A percentile compares a stretch with the other conserved stretches of the same genome.
phyloP scores from a whole-genome alignment of 371 early-diverging fungal species.

The Smittium culicis region DNA sequence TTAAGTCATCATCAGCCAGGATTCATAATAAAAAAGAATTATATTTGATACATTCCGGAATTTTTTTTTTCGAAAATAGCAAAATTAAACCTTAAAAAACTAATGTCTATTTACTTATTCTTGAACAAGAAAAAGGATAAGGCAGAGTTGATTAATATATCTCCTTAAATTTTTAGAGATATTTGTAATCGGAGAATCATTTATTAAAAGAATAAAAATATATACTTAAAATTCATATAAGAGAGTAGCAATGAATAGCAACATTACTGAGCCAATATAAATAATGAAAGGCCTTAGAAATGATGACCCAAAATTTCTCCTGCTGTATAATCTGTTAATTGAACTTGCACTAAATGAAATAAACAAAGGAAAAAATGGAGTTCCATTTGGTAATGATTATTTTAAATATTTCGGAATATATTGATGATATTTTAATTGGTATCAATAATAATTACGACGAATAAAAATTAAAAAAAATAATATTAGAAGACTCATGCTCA shows the following conservation, averaged over 20 bases:
- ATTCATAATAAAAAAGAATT: not conserved
- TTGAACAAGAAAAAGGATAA: conserved; percentile 6
- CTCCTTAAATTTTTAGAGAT: not conserved
- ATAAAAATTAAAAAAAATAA: not conserved
- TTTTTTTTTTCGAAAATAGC: conserved; percentile 1
- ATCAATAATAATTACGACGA: conserved; percentile 3
- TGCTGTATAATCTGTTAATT: conserved; percentile 13
- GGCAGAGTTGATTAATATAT: conserved; percentile 6
- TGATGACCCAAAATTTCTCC: conserved; percentile 12
- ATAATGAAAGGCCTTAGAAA: conserved; percentile 13
- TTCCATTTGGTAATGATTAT: not conserved
- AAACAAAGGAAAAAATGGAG: not conserved
- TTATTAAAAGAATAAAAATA: not conserved
- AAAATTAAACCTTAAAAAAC: not conserved
- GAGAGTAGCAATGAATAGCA: conserved; percentile 5
- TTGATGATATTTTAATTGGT: conserved; percentile 10
- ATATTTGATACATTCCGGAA: not conserved
- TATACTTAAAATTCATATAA: not conserved
- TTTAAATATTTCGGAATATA: conserved; percentile 7
- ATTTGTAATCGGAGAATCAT: conserved; percentile 2
- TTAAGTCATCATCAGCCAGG: not conserved
- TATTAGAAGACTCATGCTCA: conserved; percentile 4
- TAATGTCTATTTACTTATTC: not conserved
- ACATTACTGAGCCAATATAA: not conserved
- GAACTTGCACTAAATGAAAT: conserved; percentile 12